A percentile compares a stretch with the other conserved stretches of the same genome.
Conservation (phyloP, 169 alveolate genomes). For the Eimeria necatrix region DNA sequence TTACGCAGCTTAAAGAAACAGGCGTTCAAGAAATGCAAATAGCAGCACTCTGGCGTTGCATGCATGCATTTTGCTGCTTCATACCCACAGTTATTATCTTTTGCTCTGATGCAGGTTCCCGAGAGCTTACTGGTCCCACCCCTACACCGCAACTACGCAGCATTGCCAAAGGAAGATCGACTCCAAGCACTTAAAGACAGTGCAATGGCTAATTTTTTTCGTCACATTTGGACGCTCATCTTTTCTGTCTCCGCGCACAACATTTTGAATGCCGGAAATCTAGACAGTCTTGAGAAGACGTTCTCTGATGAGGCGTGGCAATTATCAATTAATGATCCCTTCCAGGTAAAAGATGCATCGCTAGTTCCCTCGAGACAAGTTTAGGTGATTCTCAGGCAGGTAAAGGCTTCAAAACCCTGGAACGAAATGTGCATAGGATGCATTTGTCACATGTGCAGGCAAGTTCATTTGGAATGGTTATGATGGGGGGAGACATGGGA, state of each 20-base stretch:
- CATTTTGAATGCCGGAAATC: conserved; percentile 57
- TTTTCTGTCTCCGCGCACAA: conserved; percentile 71
- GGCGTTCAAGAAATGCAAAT: no score
- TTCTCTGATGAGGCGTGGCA: conserved; percentile 62
- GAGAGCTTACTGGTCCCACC: conserved; percentile 47
- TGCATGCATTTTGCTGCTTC: neutral
- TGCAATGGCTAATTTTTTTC: conserved; percentile 45
- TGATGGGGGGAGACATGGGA: conserved; percentile 71
- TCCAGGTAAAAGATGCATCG: neutral
- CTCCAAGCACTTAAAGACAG: conserved; percentile 44
- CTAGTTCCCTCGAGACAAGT: neutral
- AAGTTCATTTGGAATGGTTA: conserved; percentile 66
- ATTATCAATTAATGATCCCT: conserved; percentile 43
- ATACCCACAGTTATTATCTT: neutral
- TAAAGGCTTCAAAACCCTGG: neutral
- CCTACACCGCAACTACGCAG: conserved; percentile 42
- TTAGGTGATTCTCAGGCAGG: neutral
- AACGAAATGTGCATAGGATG: neutral
- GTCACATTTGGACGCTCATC: conserved; percentile 60
- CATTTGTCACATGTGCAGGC: conserved; percentile 3
- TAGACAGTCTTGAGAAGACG: conserved; percentile 61
- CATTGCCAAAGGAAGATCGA: conserved; percentile 13
- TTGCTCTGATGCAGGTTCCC: conserved; percentile 42
- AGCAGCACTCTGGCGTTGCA: no score
- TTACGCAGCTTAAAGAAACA: neutral